A percentile compares a stretch with the other conserved stretches of the same genome.
Evolutionary conservation across 2,329 filamentous ascomycete species (phyloP).

Genomic region (Penicillium italicum): DNA sequence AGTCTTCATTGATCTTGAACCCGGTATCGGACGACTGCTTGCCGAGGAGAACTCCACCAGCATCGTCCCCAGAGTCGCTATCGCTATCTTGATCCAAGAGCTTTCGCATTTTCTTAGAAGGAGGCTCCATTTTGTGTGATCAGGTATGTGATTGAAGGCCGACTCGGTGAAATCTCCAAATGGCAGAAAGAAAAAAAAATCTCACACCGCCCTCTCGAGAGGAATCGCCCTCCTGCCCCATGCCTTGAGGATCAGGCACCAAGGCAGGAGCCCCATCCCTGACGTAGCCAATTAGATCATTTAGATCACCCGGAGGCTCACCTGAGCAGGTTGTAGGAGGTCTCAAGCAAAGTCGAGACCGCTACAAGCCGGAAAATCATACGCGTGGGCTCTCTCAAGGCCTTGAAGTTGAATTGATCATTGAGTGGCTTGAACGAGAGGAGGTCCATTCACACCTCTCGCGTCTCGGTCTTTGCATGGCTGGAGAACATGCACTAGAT

Average conservation of each 20-base stretch:
- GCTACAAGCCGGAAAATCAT: constrained; percentile 11
- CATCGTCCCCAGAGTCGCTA: constrained; percentile 39
- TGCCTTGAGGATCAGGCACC: constrained; percentile 10
- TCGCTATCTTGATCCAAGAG: constrained; percentile 42
- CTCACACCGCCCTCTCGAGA: constrained; percentile 24
- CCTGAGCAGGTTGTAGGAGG: constrained; percentile 11
- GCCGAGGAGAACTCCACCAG: constrained; percentile 39
- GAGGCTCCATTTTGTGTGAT: constrained; percentile 38
- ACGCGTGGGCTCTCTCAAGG: constrained; percentile 15
- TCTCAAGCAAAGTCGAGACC: constrained; percentile 12
- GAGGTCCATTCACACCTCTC: not conserved
- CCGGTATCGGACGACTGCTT: constrained; percentile 33
- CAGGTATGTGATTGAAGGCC: not conserved
- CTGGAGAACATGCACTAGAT: constrained; percentile 39
- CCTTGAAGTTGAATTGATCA: constrained; percentile 8
- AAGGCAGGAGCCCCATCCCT: constrained; percentile 17
- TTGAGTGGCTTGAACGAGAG: not conserved
- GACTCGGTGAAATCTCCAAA: constrained; percentile 7
- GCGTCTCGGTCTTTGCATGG: constrained; percentile 23
- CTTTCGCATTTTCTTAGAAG: constrained; percentile 41
- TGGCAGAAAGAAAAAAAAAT: constrained; percentile 36
- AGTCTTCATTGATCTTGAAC: constrained; percentile 87
- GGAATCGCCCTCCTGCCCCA: not conserved
- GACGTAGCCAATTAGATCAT: constrained; percentile 40
- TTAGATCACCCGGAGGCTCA: constrained; percentile 28